Evolutionary conservation across 768 basidiomycete species (phyloP).

Genomic region (Lentinula edodes): DNA sequence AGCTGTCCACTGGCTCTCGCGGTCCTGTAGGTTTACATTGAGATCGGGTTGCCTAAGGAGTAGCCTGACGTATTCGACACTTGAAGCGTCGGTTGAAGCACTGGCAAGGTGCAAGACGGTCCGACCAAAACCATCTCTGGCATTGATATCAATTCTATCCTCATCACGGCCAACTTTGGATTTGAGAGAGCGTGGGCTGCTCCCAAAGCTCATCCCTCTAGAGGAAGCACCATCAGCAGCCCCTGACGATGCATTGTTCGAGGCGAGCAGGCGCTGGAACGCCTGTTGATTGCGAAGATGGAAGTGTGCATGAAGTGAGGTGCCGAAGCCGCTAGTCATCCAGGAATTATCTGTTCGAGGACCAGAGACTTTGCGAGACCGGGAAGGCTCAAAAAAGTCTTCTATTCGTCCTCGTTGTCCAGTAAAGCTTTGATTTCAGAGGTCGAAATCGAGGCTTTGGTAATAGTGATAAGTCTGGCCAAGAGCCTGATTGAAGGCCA

Average conservation of each 20-base stretch:
- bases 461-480: background rate
- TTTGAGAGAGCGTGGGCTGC: constrained; percentile 45
- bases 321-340: constrained; percentile 39
- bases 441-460: background rate
- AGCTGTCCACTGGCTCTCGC: constrained; percentile 87
- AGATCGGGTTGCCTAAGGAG: constrained; percentile 71
- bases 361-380: constrained; percentile 16
- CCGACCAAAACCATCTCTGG: constrained; percentile 63
- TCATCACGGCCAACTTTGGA: constrained; percentile 44
- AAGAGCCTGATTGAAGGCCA: background rate
- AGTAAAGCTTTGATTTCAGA: background rate
- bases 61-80: constrained; percentile 71
- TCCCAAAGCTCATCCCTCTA: constrained; percentile 12
- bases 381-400: background rate
- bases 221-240: constrained; percentile 6
- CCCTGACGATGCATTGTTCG: constrained; percentile 29
- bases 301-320: constrained; percentile 75
- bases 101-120: constrained; percentile 84
- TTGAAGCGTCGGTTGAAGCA: constrained; percentile 49
- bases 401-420: background rate
- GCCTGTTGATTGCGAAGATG: constrained; percentile 65
- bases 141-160: constrained; percentile 54
- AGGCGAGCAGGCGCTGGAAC: constrained; percentile 70
- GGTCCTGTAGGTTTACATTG: constrained; percentile 76
- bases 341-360: constrained; percentile 23